Percentiles rank a stretch among this genome's conserved stretches.
Conservation (phyloP, 345 rosid genomes). For the Rhodamnia rubescens region DNA sequence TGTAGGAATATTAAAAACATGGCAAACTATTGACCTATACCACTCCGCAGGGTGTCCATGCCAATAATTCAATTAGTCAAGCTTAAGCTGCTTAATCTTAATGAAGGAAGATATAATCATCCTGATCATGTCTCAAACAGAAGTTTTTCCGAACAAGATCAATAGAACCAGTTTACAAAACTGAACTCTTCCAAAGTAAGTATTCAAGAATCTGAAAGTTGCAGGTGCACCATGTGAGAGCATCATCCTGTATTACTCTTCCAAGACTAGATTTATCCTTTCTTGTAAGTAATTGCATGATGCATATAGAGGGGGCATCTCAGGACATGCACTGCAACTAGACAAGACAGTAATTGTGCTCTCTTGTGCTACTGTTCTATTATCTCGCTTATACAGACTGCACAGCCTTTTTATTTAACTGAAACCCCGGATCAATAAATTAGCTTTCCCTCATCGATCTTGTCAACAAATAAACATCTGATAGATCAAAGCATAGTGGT, state of each 20-base stretch:
- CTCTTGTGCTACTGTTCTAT: not conserved
- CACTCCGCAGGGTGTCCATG: not conserved
- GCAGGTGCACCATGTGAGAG: not conserved
- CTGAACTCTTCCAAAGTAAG: not conserved
- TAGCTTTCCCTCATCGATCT: not conserved
- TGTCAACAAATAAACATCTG: not conserved
- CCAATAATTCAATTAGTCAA: not conserved
- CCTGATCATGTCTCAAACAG: not conserved
- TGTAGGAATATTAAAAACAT: not conserved
- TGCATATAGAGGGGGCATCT: not conserved
- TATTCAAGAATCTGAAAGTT: not conserved
- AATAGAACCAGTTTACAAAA: not conserved
- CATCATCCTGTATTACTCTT: not conserved
- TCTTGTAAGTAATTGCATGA: not conserved
- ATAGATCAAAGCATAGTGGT: not conserved
- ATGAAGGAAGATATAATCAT: not conserved
- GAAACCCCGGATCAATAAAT: too few species aligned
- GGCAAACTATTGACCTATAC: not conserved
- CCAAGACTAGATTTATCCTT: not conserved
- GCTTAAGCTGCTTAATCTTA: not conserved
- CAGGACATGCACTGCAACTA: not conserved
- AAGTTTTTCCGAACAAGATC: not conserved
- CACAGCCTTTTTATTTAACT: not conserved
- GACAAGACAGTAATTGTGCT: not conserved
- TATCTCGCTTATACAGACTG: not conserved